Conservation (phyloP, 2,329 filamentous ascomycete species). For the Trichoderma koningiopsis region DNA sequence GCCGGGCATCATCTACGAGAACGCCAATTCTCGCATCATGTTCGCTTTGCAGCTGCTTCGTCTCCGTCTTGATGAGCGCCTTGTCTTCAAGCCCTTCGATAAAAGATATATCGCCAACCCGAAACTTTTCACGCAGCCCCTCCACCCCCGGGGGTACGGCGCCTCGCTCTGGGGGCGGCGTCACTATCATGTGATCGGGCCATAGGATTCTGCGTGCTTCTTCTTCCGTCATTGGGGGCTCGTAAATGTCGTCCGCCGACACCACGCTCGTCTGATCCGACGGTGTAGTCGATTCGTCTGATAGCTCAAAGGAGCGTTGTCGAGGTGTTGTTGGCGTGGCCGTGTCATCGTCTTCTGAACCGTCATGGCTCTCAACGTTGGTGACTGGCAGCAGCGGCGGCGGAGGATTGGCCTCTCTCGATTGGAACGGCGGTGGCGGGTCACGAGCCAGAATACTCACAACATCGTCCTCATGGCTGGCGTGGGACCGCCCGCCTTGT, state of each 20-base stretch:
- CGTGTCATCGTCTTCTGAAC: constrained; percentile 12
- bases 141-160: constrained; percentile 29
- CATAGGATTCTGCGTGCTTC: constrained; percentile 45
- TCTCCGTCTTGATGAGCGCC: constrained; percentile 39
- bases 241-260: constrained; percentile 32
- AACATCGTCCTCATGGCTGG: constrained; percentile 13
- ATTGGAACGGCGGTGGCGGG: constrained; percentile 24
- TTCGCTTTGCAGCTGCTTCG: constrained; percentile 41
- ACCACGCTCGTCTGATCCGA: constrained; percentile 24
- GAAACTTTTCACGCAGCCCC: constrained; percentile 46
- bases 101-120: constrained; percentile 40
- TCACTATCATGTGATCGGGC: constrained; percentile 38
- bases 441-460: constrained; percentile 9
- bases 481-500: background rate
- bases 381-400: constrained; percentile 18
- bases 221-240: constrained; percentile 44
- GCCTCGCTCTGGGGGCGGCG: constrained; percentile 4
- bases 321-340: constrained; percentile 26
- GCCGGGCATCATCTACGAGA: constrained; percentile 30
- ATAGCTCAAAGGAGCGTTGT: constrained; percentile 11
- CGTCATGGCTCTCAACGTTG: background rate
- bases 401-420: constrained; percentile 18
- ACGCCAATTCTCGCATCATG: constrained; percentile 36
- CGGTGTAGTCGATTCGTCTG: constrained; percentile 30
- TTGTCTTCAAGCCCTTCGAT: constrained; percentile 43